Evolutionary conservation across 1,139 yeast genomes (phyloP), one percentile per base, ranked within the genome.

Genomic region (Debaryomycetaceae sp.): DNA sequence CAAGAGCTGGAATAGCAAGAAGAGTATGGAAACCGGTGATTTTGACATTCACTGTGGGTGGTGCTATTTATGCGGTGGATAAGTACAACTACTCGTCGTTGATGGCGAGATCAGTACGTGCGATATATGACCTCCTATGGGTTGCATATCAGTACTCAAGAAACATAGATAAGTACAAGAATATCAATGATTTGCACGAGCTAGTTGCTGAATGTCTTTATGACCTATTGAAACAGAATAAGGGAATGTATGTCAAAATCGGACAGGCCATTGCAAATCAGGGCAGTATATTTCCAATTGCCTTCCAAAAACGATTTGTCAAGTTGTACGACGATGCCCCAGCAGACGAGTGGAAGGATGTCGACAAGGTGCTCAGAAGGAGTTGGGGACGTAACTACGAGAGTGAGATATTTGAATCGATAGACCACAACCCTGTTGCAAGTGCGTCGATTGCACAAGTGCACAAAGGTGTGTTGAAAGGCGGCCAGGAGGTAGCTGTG

Each of bases 211-310:
- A 78, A 35, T 59, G 78, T 36, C 58, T 86, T 31, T 70, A 77
- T 47, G 59, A 74, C 34, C 59, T 85, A 51, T 57, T 86, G 42
- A 61, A 66, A 45, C 58, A 60, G 4, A 86, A 86, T 54, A 82
- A 81, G 52, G 94, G 95, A 0, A 67, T 86, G 15, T 86, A 83
- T 55, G 81, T 86, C 53, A 86, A 86, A 58, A 59, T 83, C 50
- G 91, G 91, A 31, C 91, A 83, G 63, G 83, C 86, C 30, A 75
- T 83, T 32, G 89, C 89, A 14, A 78, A 83, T 51, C 89, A 83
- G 52, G 84, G 86, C 1, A 64, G 73, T 11, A 66, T 83, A 46
- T 78, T 86, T 51, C 95, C 95, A 1, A 58, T 67, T 26, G 83
- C 78, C 17, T 83, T 65, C 54, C 85, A 80, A 48, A 66, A 63